Base-by-base conservation (phyloP, 2,329 filamentous ascomycete species). In the Zasmidium cellare region DNA sequence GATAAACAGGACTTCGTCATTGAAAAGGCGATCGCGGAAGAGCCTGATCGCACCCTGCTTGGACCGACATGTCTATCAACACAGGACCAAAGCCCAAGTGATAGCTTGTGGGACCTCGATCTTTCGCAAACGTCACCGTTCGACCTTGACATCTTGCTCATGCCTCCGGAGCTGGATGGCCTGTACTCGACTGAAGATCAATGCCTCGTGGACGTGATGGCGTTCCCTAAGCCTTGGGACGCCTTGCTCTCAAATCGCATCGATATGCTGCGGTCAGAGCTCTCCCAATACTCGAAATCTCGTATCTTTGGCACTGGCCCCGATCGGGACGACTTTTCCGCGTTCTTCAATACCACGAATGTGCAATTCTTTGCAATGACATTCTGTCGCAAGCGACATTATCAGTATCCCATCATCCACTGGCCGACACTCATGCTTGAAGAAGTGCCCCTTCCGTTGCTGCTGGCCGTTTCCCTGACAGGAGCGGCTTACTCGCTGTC, bases 341-440 rank as follows among this genome's bases (percentile, higher is more conserved):
- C 14, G 3, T 51, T 58, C 46, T 51, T 55, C 46, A 51, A 6
- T 6, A 22, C 28, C 14, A 7, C 7, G 14, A 58, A 55, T 16
- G 51, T 51, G 16, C 46, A 35, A n/a, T 25, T 14, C 7, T 58
- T 58, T 11, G 24, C 48, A 18, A 28, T 46, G 14, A 25, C 46
- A 20, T 58, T 58, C 23, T 58, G 56, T 23, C 45, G 51, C 9
- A 58, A 58, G 25, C 31, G 56, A 3, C 56, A 58, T 44, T 58
- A 58, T 28, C 56, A 31, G n/a, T 58, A 54, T n/a, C 51, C 38
- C n/a, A 38, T 58, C 24, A 51, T 58, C n/a, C 56, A 58, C 46
- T 58, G 56, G 56, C 51, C 56, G 18, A 46, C 56, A 1, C 47
- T 58, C 18, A 38, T 22, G 9, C 16, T 53, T 14, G 46, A 51